Percentiles rank a stretch among this genome's conserved stretches.
These are phyloP conservation scores for Pythium phragmiticola DNA, from an alignment of 352 stramenopile genomes.

Conservation along the genomic window DNA sequence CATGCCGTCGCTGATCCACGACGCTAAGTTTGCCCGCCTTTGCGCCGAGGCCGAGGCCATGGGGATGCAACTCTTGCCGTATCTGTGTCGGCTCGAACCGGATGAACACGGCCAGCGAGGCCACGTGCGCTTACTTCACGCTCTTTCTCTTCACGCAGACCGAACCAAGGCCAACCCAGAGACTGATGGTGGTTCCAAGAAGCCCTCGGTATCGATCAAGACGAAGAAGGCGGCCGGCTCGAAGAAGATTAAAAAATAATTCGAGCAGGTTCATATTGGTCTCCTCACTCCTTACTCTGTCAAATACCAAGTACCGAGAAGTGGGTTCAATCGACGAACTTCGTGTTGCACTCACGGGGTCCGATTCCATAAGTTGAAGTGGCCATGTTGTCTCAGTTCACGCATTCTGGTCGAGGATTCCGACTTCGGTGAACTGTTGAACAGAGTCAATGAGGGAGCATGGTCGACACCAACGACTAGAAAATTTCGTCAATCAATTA, in stretches of 20 bases:
- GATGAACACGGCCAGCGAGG: conserved; percentile 36
- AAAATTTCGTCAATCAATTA: no score
- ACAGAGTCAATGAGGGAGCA: no score
- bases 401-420: no score
- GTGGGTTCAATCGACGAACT: no score
- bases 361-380: background rate
- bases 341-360: no score
- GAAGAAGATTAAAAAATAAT: conserved; percentile 10
- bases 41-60: conserved; percentile 42
- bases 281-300: no score
- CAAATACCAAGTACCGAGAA: no score
- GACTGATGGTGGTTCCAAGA: background rate
- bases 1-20: conserved; percentile 58
- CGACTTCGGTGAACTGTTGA: no score
- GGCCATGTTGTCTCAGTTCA: background rate
- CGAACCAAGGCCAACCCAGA: background rate
- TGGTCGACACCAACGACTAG: no score
- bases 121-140: conserved; percentile 39
- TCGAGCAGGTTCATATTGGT: background rate
- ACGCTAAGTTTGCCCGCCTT: conserved; percentile 64
- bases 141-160: conserved; percentile 31
- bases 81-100: conserved; percentile 51
- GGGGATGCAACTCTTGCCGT: conserved; percentile 67
- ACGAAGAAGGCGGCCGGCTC: background rate
- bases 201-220: background rate